Conservation (phyloP, 441 rosid genomes). For the Hypseocharis bilobata region DNA sequence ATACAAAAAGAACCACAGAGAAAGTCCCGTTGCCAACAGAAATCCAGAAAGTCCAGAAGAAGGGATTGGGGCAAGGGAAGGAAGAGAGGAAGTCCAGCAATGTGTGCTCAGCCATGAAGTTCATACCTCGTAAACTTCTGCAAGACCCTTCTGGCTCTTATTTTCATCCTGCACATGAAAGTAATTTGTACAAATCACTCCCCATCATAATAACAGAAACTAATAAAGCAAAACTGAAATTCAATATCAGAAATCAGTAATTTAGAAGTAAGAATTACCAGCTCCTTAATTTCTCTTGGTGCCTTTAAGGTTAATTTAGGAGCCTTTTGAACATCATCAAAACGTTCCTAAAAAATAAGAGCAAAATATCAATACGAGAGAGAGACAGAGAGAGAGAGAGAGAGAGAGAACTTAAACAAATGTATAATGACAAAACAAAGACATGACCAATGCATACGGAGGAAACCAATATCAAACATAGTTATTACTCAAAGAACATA, state of each 20-base stretch:
- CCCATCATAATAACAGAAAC: neutral
- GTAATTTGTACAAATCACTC: constrained; percentile 13
- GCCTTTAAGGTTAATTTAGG: constrained; percentile 45
- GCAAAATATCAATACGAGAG: constrained; percentile 9
- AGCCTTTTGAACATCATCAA: constrained; percentile 63
- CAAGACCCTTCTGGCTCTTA: constrained; percentile 87
- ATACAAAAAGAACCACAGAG: neutral
- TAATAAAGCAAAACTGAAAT: neutral
- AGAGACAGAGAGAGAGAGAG: neutral
- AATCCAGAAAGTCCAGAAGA: constrained; percentile 12
- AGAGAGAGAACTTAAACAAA: neutral
- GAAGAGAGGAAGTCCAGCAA: constrained; percentile 8
- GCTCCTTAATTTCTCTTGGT: constrained; percentile 56
- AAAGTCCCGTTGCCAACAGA: neutral
- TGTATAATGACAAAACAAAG: neutral
- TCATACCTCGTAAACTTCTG: constrained; percentile 88
- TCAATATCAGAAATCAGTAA: too few relatives aligned
- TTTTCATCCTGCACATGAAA: constrained; percentile 61
- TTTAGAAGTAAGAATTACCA: constrained; percentile 41
- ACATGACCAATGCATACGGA: neutral
- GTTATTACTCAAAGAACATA: neutral
- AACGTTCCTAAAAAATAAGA: constrained; percentile 39
- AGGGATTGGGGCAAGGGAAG: constrained; percentile 1
- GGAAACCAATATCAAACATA: neutral
- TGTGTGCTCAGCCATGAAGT: neutral